phyloP scores from a whole-genome alignment of 2,329 filamentous ascomycete species.

The Ceratocystis cacaofunesta region DNA sequence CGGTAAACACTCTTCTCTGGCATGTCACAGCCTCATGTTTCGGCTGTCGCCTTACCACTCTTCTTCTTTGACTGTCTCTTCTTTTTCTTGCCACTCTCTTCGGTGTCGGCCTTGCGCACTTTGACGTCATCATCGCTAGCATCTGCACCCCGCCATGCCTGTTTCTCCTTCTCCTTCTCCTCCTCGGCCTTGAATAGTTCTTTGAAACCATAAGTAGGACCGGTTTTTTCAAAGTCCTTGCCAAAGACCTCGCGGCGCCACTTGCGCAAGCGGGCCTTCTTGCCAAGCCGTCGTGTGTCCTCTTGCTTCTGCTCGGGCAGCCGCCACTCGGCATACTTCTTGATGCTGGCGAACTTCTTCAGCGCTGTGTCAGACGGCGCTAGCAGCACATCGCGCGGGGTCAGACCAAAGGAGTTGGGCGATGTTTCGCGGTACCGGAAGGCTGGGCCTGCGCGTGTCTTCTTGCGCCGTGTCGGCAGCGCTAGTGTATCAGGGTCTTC shows the following conservation, averaged over 20 bases:
- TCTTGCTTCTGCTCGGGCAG: conserved; percentile 78
- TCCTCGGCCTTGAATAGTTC: conserved; percentile 22
- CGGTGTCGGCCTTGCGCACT: conserved; percentile 22
- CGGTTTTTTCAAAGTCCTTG: conserved; percentile 39
- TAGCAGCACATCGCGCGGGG: conserved; percentile 72
- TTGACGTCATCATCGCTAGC: conserved; percentile 21
- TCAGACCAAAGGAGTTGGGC: conserved; percentile 78
- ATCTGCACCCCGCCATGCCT: not conserved
- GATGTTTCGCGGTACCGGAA: conserved; percentile 96
- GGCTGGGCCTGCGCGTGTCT: conserved; percentile 22
- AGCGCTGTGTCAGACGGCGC: conserved; percentile 73
- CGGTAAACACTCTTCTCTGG: not conserved
- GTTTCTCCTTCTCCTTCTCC: conserved; percentile 21
- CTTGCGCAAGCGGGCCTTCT: conserved; percentile 79
- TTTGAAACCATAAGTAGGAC: conserved; percentile 45
- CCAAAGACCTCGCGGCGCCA: conserved; percentile 61
- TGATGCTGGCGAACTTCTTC: conserved; percentile 82
- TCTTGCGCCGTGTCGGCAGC: conserved; percentile 18
- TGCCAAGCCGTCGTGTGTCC: conserved; percentile 76
- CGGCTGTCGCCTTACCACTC: conserved; percentile 27
- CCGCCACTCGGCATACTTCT: conserved; percentile 84
- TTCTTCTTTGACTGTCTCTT: conserved; percentile 40
- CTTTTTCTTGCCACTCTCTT: conserved; percentile 25
- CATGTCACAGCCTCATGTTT: not conserved
- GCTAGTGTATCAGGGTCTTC: conserved; percentile 45